phyloP scores from a whole-genome alignment of 306 rosid genomes.

The Trifolium repens region DNA sequence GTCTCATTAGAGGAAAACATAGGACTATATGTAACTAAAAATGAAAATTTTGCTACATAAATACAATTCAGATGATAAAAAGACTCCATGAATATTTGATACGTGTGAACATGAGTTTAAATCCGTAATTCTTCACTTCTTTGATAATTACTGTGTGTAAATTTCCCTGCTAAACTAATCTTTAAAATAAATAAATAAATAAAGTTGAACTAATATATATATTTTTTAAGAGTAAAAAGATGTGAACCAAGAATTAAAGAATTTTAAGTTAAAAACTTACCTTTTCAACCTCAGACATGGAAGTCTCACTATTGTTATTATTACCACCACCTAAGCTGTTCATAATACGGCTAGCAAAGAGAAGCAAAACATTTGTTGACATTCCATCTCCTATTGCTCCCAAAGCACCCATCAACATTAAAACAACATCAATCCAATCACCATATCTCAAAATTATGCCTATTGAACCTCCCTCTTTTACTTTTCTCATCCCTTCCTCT shows the following conservation, averaged over 20 bases:
- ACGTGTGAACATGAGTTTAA: too few relatives aligned
- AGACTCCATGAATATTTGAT: too few relatives aligned
- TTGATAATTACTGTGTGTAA: too few relatives aligned
- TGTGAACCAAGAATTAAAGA: neutral
- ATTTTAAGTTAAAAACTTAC: constrained; percentile 39
- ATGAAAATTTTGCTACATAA: too few relatives aligned
- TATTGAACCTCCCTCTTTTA: constrained; percentile 44
- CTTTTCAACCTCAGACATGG: constrained; percentile 82
- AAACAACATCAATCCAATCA: constrained; percentile 77
- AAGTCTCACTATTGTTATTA: constrained; percentile 49
- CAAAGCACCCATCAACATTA: constrained; percentile 74
- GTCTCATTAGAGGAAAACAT: neutral
- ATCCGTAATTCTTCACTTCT: too few relatives aligned
- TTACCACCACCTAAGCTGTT: constrained; percentile 73
- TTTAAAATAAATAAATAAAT: too few relatives aligned
- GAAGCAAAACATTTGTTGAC: constrained; percentile 79
- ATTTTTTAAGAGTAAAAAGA: neutral
- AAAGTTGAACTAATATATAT: neutral
- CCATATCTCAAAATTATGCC: constrained; percentile 66
- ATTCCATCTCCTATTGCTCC: constrained; percentile 97
- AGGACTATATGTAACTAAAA: neutral
- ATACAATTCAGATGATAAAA: too few relatives aligned
- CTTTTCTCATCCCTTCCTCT: constrained; percentile 38
- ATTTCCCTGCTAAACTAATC: too few relatives aligned
- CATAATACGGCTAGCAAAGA: constrained; percentile 88